Evolutionary conservation across 371 early-diverging fungal species (phyloP).

Genomic region (Apophysomyces sp.): DNA sequence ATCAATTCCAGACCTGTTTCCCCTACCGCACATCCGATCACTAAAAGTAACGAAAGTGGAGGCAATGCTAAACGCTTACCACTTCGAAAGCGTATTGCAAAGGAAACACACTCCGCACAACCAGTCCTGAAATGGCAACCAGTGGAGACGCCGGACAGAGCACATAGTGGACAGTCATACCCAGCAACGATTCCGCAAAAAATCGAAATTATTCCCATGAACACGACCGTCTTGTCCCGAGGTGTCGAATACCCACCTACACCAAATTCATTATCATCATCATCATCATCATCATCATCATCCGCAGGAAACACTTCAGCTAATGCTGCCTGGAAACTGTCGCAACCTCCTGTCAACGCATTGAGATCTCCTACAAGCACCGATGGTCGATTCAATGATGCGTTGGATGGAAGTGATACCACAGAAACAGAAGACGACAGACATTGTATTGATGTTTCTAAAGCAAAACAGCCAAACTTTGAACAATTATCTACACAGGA

Average conservation of each 20-base stretch:
- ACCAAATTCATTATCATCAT: background rate
- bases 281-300: background rate
- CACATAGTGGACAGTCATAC: conserved; percentile 6
- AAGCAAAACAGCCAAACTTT: background rate
- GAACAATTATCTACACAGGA: background rate
- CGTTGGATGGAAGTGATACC: conserved; percentile 3
- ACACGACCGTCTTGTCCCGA: background rate
- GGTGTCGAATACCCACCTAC: background rate
- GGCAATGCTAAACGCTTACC: conserved; percentile 19
- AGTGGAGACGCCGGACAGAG: conserved; percentile 33
- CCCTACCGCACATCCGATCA: background rate
- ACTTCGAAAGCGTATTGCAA: conserved; percentile 27
- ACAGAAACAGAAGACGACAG: conserved; percentile 10
- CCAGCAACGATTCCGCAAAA: background rate
- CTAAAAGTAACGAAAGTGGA: conserved; percentile 4
- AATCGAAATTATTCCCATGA: conserved; percentile 1
- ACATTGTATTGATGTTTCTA: background rate
- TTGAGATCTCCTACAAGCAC: background rate
- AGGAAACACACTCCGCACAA: conserved; percentile 6
- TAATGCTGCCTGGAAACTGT: background rate
- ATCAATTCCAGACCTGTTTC: background rate
- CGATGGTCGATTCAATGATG: conserved; percentile 4
- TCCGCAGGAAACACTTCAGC: background rate
- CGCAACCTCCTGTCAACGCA: background rate
- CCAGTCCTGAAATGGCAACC: conserved; percentile 34